Percentiles rank a stretch among this genome's conserved stretches.
Evolutionary conservation across 768 basidiomycete species (phyloP).

Genomic region (Kwoniella sp.): DNA sequence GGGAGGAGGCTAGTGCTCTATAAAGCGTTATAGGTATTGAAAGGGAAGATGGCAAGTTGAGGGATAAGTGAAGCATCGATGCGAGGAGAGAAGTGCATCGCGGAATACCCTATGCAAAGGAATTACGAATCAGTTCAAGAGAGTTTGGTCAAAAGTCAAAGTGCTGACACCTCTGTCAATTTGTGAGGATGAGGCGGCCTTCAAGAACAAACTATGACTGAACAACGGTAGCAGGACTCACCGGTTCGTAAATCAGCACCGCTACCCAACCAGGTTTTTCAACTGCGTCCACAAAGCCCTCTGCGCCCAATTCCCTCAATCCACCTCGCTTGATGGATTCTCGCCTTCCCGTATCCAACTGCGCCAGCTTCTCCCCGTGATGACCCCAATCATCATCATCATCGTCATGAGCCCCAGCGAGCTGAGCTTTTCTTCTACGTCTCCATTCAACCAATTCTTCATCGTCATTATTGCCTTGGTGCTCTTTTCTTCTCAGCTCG

Average conservation of each 20-base stretch:
- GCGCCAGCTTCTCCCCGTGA: not conserved
- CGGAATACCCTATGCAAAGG: constrained; percentile 36
- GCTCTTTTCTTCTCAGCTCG: constrained; percentile 11
- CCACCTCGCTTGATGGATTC: constrained; percentile 24
- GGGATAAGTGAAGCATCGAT: constrained; percentile 36
- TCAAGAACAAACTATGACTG: too few relatives aligned
- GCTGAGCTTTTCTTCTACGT: constrained; percentile 26
- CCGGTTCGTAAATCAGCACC: constrained; percentile 52
- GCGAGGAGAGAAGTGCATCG: constrained; percentile 42
- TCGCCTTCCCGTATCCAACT: not conserved
- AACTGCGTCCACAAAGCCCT: constrained; percentile 46
- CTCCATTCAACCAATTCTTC: constrained; percentile 14
- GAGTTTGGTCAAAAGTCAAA: not conserved
- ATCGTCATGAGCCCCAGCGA: constrained; percentile 6
- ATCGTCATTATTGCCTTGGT: constrained; percentile 8
- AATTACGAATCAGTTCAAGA: not conserved
- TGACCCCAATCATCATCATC: constrained; percentile 8
- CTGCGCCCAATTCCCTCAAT: constrained; percentile 45
- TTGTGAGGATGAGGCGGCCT: too few relatives aligned
- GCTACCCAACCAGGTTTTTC: constrained; percentile 51
- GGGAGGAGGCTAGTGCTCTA: constrained; percentile 44
- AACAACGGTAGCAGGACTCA: constrained; percentile 38
- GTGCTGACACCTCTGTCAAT: too few relatives aligned
- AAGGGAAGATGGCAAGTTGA: constrained; percentile 23
- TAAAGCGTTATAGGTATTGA: constrained; percentile 32